Evolutionary conservation across 805 yeast genomes (phyloP).

Genomic region (Candida hungchunana): DNA sequence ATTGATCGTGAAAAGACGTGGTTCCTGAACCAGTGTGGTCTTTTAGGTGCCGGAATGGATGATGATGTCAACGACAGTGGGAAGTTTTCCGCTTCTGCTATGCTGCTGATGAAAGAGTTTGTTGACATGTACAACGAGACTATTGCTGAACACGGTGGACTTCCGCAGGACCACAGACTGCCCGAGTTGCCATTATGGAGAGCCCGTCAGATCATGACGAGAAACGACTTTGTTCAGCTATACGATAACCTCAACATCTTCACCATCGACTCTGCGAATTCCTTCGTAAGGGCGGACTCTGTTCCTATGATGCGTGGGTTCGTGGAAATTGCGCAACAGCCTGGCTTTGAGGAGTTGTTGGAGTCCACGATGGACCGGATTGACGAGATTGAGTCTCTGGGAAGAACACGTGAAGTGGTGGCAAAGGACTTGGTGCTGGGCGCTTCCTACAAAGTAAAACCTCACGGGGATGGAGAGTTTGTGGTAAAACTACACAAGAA

Average conservation of each 20-base stretch:
- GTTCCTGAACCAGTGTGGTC: slow-evolving; percentile 80
- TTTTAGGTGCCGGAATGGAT: slow-evolving; percentile 75
- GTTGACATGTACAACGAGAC: slow-evolving; percentile 54
- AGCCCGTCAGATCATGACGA: slow-evolving; percentile 79
- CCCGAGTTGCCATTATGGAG: slow-evolving; percentile 82
- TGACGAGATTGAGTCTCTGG: slow-evolving; percentile 69
- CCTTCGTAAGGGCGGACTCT: slow-evolving; percentile 73
- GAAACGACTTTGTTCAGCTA: slow-evolving; percentile 72
- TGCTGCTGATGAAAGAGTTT: slow-evolving; percentile 65
- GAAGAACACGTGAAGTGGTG: slow-evolving; percentile 72
- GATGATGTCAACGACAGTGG: slow-evolving; percentile 87
- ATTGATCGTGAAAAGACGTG: slow-evolving; percentile 81
- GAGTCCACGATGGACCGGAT: slow-evolving; percentile 65
- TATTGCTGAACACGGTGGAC: slow-evolving; percentile 1
- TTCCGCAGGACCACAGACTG: slow-evolving; percentile 41
- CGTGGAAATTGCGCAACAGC: slow-evolving; percentile 67
- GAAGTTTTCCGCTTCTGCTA: slow-evolving; percentile 68
- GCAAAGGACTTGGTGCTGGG: slow-evolving; percentile 64
- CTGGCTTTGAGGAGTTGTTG: slow-evolving; percentile 64
- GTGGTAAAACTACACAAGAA: slow-evolving; percentile 12
- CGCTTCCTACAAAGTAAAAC: slow-evolving; percentile 35
- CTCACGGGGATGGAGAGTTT: slow-evolving; percentile 13
- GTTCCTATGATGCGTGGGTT: slow-evolving; percentile 90
- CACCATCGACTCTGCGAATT: slow-evolving; percentile 64
- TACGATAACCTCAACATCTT: slow-evolving; percentile 76